phyloP scores from a whole-genome alignment of 768 basidiomycete species.

The Tylopilus subfusipes region DNA sequence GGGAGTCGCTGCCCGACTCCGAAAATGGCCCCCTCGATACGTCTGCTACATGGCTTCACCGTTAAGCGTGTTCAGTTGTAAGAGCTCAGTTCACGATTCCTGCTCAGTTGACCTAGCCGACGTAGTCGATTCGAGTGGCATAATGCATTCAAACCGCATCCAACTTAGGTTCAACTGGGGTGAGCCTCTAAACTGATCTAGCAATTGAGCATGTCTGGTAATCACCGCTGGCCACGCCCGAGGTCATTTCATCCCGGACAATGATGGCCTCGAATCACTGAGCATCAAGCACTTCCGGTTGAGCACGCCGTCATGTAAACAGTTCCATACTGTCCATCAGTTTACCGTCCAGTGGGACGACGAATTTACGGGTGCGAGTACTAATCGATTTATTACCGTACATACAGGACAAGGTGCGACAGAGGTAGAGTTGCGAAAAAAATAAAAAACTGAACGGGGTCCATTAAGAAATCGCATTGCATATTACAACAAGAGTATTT shows the following conservation, averaged over 20 bases:
- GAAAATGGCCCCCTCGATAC: too few relatives aligned
- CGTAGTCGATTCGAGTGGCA: too few relatives aligned
- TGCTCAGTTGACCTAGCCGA: not conserved
- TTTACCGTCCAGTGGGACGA: not conserved
- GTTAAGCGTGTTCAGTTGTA: not conserved
- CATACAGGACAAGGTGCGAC: not conserved
- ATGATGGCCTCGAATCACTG: too few relatives aligned
- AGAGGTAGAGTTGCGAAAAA: not conserved
- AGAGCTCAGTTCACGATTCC: not conserved
- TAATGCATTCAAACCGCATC: too few relatives aligned
- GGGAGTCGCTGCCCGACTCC: too few relatives aligned
- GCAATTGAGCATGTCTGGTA: not conserved
- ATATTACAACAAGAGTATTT: constrained; percentile 6
- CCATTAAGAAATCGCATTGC: not conserved
- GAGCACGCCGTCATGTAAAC: not conserved
- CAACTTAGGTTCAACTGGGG: too few relatives aligned
- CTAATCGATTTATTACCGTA: not conserved
- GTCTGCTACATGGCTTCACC: not conserved
- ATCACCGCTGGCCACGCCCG: not conserved
- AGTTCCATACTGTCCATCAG: not conserved
- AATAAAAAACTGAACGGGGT: not conserved
- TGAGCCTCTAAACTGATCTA: not conserved
- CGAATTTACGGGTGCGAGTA: not conserved
- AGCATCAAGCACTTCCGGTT: not conserved
- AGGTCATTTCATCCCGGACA: not conserved